phyloP scores from a whole-genome alignment of 2,329 filamentous ascomycete species.

The Cytospora schulzeri region DNA sequence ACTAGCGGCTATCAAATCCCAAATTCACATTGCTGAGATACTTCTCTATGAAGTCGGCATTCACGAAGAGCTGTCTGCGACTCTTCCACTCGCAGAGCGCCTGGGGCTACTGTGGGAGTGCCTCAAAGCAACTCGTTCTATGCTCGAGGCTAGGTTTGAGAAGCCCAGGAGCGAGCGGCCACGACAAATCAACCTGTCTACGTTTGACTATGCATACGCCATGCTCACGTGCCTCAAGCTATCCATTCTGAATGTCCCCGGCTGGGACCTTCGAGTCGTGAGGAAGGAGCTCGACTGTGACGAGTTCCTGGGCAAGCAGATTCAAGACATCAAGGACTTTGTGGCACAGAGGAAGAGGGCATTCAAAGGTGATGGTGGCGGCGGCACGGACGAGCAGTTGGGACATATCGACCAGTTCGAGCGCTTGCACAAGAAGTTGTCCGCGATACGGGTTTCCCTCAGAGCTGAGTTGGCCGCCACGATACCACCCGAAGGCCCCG shows the following conservation, averaged over 20 bases:
- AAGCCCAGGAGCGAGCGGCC: conserved; percentile 36
- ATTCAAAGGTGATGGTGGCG: conserved; percentile 36
- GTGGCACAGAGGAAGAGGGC: conserved; percentile 31
- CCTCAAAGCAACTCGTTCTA: conserved; percentile 43
- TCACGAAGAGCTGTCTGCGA: conserved; percentile 40
- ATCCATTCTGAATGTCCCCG: conserved; percentile 47
- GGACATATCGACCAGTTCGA: conserved; percentile 16
- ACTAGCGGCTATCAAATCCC: conserved; percentile 44
- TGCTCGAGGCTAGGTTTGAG: conserved; percentile 40
- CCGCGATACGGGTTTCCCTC: conserved; percentile 14
- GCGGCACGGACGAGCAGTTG: neutral
- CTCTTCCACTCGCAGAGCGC: conserved; percentile 42
- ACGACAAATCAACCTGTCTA: conserved; percentile 46
- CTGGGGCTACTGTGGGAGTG: conserved; percentile 51
- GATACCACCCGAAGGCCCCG: neutral
- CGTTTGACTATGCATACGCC: conserved; percentile 51
- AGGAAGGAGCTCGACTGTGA: conserved; percentile 41
- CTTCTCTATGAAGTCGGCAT: conserved; percentile 51
- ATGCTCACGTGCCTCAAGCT: conserved; percentile 51
- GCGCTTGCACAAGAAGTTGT: conserved; percentile 13
- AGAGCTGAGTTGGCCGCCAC: conserved; percentile 19
- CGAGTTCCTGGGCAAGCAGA: conserved; percentile 36
- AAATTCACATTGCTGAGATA: conserved; percentile 48
- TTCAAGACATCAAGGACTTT: conserved; percentile 36
- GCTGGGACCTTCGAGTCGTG: conserved; percentile 47